Evolutionary conservation across 2,329 filamentous ascomycete genomes (phyloP).

Genomic region (Fusarium sp.): DNA sequence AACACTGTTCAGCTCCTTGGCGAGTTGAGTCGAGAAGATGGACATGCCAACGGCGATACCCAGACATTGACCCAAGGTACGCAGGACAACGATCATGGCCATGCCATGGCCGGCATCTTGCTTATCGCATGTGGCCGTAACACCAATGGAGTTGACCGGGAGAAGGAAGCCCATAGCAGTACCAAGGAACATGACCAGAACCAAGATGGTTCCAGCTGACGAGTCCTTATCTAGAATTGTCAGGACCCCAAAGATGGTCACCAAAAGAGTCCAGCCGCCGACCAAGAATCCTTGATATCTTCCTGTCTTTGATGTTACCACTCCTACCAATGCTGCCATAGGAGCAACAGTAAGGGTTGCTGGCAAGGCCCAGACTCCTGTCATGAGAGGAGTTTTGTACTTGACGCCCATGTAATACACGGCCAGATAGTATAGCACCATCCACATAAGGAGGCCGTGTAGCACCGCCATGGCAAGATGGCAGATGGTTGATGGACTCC

Average conservation of each 20-base stretch:
- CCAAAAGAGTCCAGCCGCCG: constrained; percentile 70
- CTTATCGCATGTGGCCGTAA: constrained; percentile 64
- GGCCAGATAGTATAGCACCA: constrained; percentile 47
- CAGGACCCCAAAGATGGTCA: constrained; percentile 68
- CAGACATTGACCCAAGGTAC: constrained; percentile 46
- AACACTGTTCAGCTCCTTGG: constrained; percentile 21
- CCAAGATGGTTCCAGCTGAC: constrained; percentile 66
- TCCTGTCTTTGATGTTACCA: constrained; percentile 66
- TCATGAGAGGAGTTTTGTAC: constrained; percentile 36
- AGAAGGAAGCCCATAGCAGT: constrained; percentile 74
- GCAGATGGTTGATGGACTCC: constrained; percentile 34
- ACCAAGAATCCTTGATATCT: constrained; percentile 71
- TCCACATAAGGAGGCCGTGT: constrained; percentile 47
- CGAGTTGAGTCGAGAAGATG: constrained; percentile 44
- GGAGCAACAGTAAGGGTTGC: constrained; percentile 73
- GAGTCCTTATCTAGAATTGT: constrained; percentile 62
- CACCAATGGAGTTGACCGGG: constrained; percentile 70
- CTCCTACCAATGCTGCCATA: constrained; percentile 66
- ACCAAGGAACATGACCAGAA: constrained; percentile 70
- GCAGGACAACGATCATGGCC: constrained; percentile 44
- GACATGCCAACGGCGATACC: constrained; percentile 45
- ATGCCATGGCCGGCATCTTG: constrained; percentile 42
- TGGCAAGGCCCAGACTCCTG: constrained; percentile 65
- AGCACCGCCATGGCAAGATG: constrained; percentile 39
- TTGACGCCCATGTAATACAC: constrained; percentile 46